Evolutionary conservation across 2,329 filamentous ascomycete species (phyloP).

Genomic region (Xylaria sp.): DNA sequence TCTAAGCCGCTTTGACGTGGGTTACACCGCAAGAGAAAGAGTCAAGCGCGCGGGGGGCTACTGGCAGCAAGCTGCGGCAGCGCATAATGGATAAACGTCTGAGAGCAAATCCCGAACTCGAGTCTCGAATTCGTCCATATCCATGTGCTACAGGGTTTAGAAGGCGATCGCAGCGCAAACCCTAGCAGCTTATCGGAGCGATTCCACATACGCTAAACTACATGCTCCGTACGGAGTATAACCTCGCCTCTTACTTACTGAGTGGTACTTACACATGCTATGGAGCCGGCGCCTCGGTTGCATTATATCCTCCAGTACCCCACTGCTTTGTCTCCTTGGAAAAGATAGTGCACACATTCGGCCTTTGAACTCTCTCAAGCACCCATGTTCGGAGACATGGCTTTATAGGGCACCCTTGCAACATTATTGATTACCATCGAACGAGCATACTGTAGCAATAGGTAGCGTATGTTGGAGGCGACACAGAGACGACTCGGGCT

Average conservation of each 20-base stretch:
- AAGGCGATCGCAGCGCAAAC: neutral
- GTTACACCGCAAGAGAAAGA: no score
- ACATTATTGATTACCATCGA: neutral
- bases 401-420: neutral
- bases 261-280: neutral
- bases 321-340: neutral
- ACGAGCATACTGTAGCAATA: neutral
- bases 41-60: neutral
- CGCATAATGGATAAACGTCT: neutral
- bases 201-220: no score
- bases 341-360: neutral
- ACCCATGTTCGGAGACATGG: neutral
- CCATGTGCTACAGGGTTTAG: constrained; percentile 8
- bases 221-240: no score
- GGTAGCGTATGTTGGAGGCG: neutral
- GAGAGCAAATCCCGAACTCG: neutral
- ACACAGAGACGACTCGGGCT: neutral
- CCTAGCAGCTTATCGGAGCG: neutral
- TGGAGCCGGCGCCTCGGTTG: constrained; percentile 18
- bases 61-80: no score
- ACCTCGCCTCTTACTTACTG: neutral
- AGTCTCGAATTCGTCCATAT: neutral
- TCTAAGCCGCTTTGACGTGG: no score
- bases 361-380: neutral
- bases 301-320: constrained; percentile 14